Evolutionary conservation across 2,329 filamentous ascomycete species (phyloP).

Genomic region (Coniochaeta sp.): DNA sequence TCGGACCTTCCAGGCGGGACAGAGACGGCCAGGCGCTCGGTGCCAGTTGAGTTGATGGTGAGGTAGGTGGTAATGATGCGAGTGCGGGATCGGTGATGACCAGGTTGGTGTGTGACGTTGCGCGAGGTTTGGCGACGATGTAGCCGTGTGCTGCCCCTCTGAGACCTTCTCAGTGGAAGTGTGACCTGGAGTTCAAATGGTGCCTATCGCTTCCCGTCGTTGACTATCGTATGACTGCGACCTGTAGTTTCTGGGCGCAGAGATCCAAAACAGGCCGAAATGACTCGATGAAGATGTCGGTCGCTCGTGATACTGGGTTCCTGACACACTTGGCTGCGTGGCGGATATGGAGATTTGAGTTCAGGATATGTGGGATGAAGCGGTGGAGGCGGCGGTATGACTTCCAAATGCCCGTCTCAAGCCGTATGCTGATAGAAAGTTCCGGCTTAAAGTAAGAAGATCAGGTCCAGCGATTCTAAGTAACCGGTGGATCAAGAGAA

Average conservation of each 20-base stretch:
- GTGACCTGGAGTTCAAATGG: background rate
- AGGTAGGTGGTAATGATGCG: background rate
- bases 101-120: background rate
- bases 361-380: background rate
- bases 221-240: background rate
- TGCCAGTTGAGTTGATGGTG: background rate
- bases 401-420: background rate
- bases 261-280: background rate
- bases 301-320: background rate
- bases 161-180: background rate
- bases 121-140: slow-evolving; percentile 2
- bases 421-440: background rate
- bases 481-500: background rate
- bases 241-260: background rate
- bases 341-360: background rate
- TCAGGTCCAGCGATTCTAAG: background rate
- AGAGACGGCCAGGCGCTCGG: background rate
- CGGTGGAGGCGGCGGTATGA: background rate
- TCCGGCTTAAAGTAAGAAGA: background rate
- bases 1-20: background rate
- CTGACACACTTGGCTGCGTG: background rate
- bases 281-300: background rate
- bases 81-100: background rate
- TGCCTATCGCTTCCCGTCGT: background rate
- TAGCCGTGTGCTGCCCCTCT: slow-evolving; percentile 2